Conservation (phyloP, 192 early-diverging fungal genomes). For the Backusella parvicylindrica region DNA sequence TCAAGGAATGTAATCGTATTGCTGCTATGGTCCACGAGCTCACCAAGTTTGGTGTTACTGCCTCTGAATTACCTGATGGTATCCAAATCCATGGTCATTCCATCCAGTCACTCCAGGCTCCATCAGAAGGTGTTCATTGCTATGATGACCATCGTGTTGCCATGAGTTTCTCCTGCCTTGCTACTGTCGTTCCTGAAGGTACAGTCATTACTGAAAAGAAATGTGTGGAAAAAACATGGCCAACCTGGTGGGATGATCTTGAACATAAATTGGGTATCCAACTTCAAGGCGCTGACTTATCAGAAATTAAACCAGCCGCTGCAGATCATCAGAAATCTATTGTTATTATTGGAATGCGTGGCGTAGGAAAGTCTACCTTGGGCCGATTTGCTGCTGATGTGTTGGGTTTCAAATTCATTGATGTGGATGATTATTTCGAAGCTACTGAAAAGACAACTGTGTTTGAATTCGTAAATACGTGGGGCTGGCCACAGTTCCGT, state of each 20-base stretch:
- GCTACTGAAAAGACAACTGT: conserved; percentile 65
- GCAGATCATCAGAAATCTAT: conserved; percentile 41
- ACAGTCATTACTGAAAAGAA: conserved; percentile 87
- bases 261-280: conserved; percentile 75
- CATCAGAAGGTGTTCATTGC: conserved; percentile 75
- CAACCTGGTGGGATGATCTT: conserved; percentile 96
- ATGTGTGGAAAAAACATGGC: conserved; percentile 99
- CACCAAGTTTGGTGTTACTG: conserved; percentile 81
- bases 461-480: conserved; percentile 67
- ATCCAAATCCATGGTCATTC: conserved; percentile 77
- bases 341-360: conserved; percentile 98
- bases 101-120: conserved; percentile 45
- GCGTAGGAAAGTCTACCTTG: conserved; percentile 92
- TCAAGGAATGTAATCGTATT: conserved; percentile 98
- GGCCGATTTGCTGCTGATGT: conserved; percentile 68
- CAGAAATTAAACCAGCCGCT: neutral
- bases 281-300: conserved; percentile 52
- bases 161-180: conserved; percentile 92
- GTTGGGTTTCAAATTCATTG: conserved; percentile 76
- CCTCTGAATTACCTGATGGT: conserved; percentile 86
- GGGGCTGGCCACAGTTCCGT: conserved; percentile 89
- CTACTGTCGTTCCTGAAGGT: conserved; percentile 68
- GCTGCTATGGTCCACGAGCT: conserved; percentile 94
- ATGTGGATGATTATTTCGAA: conserved; percentile 88
- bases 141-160: conserved; percentile 98